Evolutionary conservation across 768 basidiomycete genomes (phyloP).

Genomic region (Lactarius tabidus): DNA sequence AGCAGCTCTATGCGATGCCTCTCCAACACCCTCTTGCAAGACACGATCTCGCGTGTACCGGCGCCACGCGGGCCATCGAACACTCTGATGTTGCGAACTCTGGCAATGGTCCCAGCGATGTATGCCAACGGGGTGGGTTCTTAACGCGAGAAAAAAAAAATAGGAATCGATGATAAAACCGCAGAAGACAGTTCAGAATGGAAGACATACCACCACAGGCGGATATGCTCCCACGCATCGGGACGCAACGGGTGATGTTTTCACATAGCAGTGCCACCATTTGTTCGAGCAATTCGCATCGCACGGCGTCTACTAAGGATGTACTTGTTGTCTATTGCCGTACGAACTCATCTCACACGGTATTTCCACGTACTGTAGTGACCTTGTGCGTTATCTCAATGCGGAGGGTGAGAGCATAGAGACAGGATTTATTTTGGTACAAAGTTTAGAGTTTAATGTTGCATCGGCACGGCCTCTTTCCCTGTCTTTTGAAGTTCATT

Average conservation of each 20-base stretch:
- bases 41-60: constrained; percentile 46
- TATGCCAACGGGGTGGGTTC: constrained; percentile 26
- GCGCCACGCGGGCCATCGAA: constrained; percentile 51
- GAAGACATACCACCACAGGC: constrained; percentile 65
- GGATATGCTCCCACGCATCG: constrained; percentile 78
- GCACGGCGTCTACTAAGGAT: no score
- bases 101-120: constrained; percentile 66
- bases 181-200: background rate
- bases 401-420: no score
- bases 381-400: no score
- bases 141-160: constrained; percentile 6
- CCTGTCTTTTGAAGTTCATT: constrained; percentile 63
- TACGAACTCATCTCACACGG: no score
- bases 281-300: constrained; percentile 73
- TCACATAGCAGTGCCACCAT: constrained; percentile 68
- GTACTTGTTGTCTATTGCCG: no score
- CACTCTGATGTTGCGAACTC: constrained; percentile 76
- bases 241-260: constrained; percentile 77
- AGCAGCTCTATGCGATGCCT: constrained; percentile 61
- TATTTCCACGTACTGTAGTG: no score
- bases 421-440: background rate
- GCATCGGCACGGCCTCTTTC: constrained; percentile 36
- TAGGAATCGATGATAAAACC: background rate
- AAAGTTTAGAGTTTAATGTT: constrained; percentile 16
- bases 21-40: constrained; percentile 53